phyloP scores from a whole-genome alignment of 148 eudicot genomes.

The Polygonum maritimum region DNA sequence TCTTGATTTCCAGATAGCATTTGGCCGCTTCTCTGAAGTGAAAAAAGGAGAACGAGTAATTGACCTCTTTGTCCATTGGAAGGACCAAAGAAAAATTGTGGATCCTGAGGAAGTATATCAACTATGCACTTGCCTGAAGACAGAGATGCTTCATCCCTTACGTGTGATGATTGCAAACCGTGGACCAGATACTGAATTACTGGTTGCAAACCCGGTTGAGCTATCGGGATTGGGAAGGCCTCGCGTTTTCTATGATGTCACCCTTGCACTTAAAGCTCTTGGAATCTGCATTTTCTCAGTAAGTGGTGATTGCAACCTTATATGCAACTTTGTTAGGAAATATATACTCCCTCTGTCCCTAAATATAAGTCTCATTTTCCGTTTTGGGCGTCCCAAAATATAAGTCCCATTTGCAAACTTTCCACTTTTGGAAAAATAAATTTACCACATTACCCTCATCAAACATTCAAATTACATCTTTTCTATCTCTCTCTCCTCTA shows the following conservation, averaged over 20 bases:
- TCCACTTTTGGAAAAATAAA: too few species aligned
- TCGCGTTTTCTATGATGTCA: conserved; percentile 65
- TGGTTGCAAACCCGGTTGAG: conserved; percentile 84
- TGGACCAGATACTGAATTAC: conserved; percentile 80
- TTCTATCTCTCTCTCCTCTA: too few species aligned
- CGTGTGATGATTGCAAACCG: conserved; percentile 66
- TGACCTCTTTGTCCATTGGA: conserved; percentile 60
- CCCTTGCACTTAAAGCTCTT: conserved; percentile 60
- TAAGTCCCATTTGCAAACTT: too few species aligned
- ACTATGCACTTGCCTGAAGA: conserved; percentile 48
- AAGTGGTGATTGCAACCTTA: conserved; percentile 15
- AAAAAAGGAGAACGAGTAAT: conserved; percentile 55
- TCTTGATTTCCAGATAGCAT: conserved; percentile 41
- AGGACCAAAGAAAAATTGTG: conserved; percentile 61
- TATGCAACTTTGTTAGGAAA: neutral
- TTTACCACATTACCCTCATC: too few species aligned
- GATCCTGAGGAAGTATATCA: conserved; percentile 43
- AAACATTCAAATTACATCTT: too few species aligned
- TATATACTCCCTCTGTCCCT: too few species aligned
- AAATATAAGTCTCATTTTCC: too few species aligned
- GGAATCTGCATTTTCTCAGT: conserved; percentile 79
- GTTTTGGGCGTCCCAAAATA: too few species aligned
- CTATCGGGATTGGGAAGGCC: conserved; percentile 66
- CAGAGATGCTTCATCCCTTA: conserved; percentile 77
- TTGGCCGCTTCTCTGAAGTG: conserved; percentile 56